Evolutionary conservation across 495 filamentous ascomycete genomes (phyloP), one percentile per base, ranked within the genome.

Genomic region (Lichenothelia convexa): DNA sequence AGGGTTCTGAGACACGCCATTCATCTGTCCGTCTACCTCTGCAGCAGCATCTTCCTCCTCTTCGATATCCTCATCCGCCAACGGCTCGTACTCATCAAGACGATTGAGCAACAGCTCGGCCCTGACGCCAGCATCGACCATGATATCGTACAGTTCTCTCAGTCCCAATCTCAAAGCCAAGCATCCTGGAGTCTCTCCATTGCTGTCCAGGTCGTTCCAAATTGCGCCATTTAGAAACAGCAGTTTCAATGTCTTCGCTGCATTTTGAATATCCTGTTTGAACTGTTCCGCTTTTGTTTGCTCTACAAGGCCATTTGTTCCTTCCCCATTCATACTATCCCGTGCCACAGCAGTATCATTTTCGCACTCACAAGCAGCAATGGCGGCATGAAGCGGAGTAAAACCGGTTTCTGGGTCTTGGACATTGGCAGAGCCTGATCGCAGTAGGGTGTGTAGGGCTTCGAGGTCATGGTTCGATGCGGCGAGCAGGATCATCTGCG

Each of bases 191-290:
- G 91, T 97, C 65, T 95, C 85, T 39, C 78, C 66, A 30, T 79
- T 73, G 24, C 62, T 57, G 46, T 95, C 83, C 3, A 97, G 61
- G 54, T 93, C 85, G 57, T 97, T 97, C 89, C 89, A 97, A 37
- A 95, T 93, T 4, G 81, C 91, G 2, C 89, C 89, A 50, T 80
- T 73, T 46, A 84, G 63, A 35, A 97, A 62, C 18, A 97, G 62
- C 45, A 91, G 70, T 36, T 66, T 67, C 12, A 94, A 65, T 0
- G 76, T 83, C 35, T 73, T 62, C 5, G 44, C 42, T n/a, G 69
- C 78, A 8, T 61, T 60, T 30, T 76, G 62, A 6, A 75, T 48
- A 21, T 60, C 51, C 13, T 65, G 49, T 12, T 61, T 46, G 8
- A 36, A 22, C 9, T 39, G 35, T 9, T 44, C 39, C 15, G 38